These are phyloP conservation scores for Trichosanthes truncata DNA, from an alignment of 306 rosid genomes.

Conservation along the genomic window DNA sequence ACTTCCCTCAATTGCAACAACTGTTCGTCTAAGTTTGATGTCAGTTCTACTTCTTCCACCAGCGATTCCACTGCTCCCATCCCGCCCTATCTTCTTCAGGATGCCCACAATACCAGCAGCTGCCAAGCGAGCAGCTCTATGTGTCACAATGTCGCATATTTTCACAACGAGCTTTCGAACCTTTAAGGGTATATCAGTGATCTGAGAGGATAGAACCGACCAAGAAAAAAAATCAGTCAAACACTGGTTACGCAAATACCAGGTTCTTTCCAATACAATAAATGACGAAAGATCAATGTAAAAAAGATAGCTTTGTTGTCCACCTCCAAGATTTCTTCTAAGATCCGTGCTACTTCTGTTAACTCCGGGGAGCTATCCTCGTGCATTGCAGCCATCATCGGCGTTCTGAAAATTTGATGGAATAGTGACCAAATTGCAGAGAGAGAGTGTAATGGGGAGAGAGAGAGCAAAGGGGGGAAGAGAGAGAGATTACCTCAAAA, in stretches of 20 bases:
- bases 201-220: slow-evolving; percentile 29
- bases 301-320: background rate
- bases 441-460: background rate
- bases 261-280: background rate
- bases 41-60: slow-evolving; percentile 66
- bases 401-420: slow-evolving; percentile 46
- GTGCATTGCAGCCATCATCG: slow-evolving; percentile 76
- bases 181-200: slow-evolving; percentile 51
- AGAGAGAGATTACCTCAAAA: slow-evolving; percentile 42
- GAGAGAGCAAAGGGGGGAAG: background rate
- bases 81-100: slow-evolving; percentile 86
- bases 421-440: background rate
- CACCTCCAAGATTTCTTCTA: slow-evolving; percentile 63
- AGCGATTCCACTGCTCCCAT: slow-evolving; percentile 70
- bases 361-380: slow-evolving; percentile 74
- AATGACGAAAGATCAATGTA: background rate
- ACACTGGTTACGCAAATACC: background rate
- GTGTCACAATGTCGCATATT: slow-evolving; percentile 71
- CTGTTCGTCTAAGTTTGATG: slow-evolving; percentile 51
- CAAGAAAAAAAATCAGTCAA: background rate
- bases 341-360: slow-evolving; percentile 48
- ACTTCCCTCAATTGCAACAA: slow-evolving; percentile 74
- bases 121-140: slow-evolving; percentile 84
- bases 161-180: slow-evolving; percentile 61
- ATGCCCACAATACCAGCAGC: slow-evolving; percentile 85